Evolutionary conservation across 225 moss, liverwort and hornwort species (phyloP).

Genomic region (Marchantia polymorpha): DNA sequence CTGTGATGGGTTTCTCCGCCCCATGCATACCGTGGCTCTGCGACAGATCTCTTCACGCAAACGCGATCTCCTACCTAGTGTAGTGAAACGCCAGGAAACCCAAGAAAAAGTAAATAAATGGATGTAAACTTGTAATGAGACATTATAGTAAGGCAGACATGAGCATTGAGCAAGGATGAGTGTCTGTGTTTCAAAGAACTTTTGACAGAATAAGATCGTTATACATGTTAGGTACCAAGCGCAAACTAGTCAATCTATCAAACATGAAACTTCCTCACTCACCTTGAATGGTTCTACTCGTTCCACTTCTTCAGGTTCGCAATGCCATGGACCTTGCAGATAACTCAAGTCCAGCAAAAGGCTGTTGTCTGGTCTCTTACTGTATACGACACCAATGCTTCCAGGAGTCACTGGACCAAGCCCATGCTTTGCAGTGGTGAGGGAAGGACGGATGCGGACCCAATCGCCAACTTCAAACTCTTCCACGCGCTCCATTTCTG

Average conservation of each 20-base stretch:
- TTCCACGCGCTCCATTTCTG: conserved; percentile 48
- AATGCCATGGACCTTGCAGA: conserved; percentile 50
- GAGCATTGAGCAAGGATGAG: neutral
- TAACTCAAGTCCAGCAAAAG: conserved; percentile 47
- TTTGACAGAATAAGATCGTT: too few species aligned
- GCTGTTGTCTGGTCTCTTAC: conserved; percentile 47
- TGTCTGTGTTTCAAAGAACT: neutral
- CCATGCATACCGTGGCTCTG: conserved; percentile 52
- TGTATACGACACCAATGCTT: conserved; percentile 51
- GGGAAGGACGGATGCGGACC: conserved; percentile 49
- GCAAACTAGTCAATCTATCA: neutral
- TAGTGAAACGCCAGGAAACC: neutral
- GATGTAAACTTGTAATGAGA: neutral
- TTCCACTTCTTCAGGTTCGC: conserved; percentile 51
- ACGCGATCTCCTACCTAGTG: conserved; percentile 47
- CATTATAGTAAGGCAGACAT: neutral
- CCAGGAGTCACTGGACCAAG: conserved; percentile 48
- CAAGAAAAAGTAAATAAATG: neutral
- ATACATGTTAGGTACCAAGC: neutral
- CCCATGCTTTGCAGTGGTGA: conserved; percentile 48
- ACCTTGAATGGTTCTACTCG: conserved; percentile 48
- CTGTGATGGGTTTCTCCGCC: conserved; percentile 51
- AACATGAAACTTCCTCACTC: neutral
- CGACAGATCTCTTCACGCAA: conserved; percentile 49
- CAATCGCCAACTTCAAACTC: conserved; percentile 48